Evolutionary conservation across 208 protist species (phyloP).

Genomic region (Borovskyia barvae): DNA sequence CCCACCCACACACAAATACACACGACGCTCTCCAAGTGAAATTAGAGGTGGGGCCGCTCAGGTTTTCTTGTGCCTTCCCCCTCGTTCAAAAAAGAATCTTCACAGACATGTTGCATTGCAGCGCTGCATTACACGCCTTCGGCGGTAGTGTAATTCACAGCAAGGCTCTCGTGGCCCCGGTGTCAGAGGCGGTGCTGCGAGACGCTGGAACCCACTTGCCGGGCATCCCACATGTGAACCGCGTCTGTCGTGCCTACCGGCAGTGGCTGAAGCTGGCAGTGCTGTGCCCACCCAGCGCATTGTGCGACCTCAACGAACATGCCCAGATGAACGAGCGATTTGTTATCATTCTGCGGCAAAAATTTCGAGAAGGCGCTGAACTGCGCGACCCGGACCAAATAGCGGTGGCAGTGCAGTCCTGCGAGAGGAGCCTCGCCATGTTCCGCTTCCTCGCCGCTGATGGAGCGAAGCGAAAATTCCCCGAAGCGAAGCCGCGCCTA

Average conservation of each 20-base stretch:
- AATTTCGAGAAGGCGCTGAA: slow-evolving; percentile 77
- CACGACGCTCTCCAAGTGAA: too few species aligned
- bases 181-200: slow-evolving; percentile 44
- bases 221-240: slow-evolving; percentile 73
- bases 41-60: too few species aligned
- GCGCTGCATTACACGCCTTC: slow-evolving; percentile 9
- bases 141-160: slow-evolving; percentile 42
- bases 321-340: slow-evolving; percentile 90
- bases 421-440: slow-evolving; percentile 83
- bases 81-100: too few species aligned
- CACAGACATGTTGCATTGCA: slow-evolving; percentile 22
- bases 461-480: slow-evolving; percentile 79
- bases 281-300: slow-evolving; percentile 66
- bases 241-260: slow-evolving; percentile 74
- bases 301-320: slow-evolving; percentile 87
- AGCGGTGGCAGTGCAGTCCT: slow-evolving; percentile 77
- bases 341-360: slow-evolving; percentile 85
- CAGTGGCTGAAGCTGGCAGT: slow-evolving; percentile 89
- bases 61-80: too few species aligned
- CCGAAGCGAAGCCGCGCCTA: slow-evolving; percentile 74
- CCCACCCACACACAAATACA: too few species aligned
- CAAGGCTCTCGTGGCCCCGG: slow-evolving; percentile 55
- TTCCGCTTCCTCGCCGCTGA: slow-evolving; percentile 80
- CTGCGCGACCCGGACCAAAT: slow-evolving; percentile 81
- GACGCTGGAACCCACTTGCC: slow-evolving; percentile 74